Conservation (phyloP, 495 filamentous ascomycete genomes). For the Echria macrotheca region DNA sequence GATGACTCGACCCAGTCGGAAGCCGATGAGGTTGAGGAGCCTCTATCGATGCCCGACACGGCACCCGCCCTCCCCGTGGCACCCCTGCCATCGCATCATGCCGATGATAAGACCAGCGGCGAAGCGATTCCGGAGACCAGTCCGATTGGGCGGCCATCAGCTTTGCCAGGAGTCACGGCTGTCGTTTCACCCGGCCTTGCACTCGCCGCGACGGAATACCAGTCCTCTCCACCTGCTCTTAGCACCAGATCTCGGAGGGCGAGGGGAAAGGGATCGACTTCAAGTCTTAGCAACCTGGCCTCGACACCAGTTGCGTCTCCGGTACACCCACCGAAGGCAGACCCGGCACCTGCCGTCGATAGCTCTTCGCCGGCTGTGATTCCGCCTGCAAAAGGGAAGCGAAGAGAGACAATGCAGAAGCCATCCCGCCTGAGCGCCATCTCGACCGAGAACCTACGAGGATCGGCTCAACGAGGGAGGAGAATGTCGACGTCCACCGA, state of each 20-base stretch:
- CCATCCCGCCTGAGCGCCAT: conserved; percentile 20
- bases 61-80: conserved; percentile 10
- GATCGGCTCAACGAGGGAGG: conserved; percentile 19
- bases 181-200: not conserved
- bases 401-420: conserved; percentile 18
- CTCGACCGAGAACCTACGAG: conserved; percentile 20
- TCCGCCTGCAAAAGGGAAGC: conserved; percentile 18
- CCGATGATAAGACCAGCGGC: conserved; percentile 13
- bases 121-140: conserved; percentile 40
- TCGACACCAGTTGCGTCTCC: conserved; percentile 32
- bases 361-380: not conserved
- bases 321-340: too few species aligned
- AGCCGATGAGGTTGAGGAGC: conserved; percentile 12
- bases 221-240: conserved; percentile 27
- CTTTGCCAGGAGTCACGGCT: not conserved
- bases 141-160: conserved; percentile 16
- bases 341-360: too few species aligned
- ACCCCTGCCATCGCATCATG: not conserved
- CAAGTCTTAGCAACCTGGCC: conserved; percentile 29
- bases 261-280: conserved; percentile 18
- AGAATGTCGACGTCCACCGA: conserved; percentile 34
- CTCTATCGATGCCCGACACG: conserved; percentile 5
- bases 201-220: conserved; percentile 8
- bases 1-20: conserved; percentile 22
- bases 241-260: conserved; percentile 19